phyloP scores from a whole-genome alignment of 75 land plant genomes.

The Adiantum capillusveneris region DNA sequence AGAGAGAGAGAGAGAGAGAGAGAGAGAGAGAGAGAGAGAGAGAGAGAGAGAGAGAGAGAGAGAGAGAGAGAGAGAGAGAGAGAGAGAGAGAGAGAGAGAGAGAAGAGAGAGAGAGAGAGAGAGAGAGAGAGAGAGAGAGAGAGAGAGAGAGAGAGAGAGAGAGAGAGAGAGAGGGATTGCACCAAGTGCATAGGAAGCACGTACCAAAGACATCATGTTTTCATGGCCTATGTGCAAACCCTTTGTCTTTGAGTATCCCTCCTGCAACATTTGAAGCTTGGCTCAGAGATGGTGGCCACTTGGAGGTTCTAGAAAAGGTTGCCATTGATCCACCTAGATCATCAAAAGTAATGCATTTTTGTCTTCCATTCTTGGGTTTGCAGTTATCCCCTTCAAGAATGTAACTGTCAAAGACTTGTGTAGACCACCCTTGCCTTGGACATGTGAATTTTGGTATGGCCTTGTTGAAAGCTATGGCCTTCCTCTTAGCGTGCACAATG shows the following conservation, averaged over 20 bases:
- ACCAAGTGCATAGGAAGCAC: too few relatives aligned
- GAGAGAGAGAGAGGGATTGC: too few relatives aligned
- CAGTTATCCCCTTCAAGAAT: conserved; percentile 50
- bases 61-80: too few relatives aligned
- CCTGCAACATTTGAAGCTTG: conserved; percentile 80
- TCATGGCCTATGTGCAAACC: conserved; percentile 74
- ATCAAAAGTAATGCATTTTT: conserved; percentile 14
- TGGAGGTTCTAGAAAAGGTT: conserved; percentile 61
- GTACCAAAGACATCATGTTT: not conserved
- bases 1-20: too few relatives aligned
- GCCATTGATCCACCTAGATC: conserved; percentile 21
- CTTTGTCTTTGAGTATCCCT: conserved; percentile 70
- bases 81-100: too few relatives aligned
- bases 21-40: too few relatives aligned
- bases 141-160: too few relatives aligned
- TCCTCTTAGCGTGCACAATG: conserved; percentile 62
- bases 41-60: too few relatives aligned
- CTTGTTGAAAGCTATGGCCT: conserved; percentile 51
- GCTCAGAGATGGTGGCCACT: conserved; percentile 80
- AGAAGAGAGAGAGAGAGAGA: too few relatives aligned
- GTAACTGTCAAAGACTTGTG: conserved; percentile 56
- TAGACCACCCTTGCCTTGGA: conserved; percentile 67
- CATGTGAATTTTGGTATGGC: conserved; percentile 47
- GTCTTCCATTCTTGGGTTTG: conserved; percentile 12
- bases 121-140: too few relatives aligned